Percentiles rank a stretch among this genome's conserved stretches.
phyloP scores from a whole-genome alignment of 805 yeast genomes.

The Nakazawaea holstii region DNA sequence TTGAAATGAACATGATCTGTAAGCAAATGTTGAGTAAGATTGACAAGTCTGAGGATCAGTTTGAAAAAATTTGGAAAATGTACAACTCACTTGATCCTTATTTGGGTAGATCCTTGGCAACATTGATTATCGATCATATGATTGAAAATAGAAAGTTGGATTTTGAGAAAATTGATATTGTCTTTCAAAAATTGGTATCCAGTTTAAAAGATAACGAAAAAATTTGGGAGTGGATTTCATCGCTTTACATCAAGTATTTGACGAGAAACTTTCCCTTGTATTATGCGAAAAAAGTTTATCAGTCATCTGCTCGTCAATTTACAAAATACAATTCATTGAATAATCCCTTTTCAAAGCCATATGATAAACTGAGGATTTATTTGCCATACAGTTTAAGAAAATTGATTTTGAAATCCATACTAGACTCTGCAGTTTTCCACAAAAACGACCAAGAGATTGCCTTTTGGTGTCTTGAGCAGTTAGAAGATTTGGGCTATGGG shows the following conservation, averaged over 20 bases:
- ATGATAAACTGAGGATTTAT: constrained; percentile 18
- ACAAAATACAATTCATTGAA: neutral
- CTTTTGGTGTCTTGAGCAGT: constrained; percentile 7
- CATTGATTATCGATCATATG: constrained; percentile 24
- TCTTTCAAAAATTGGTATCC: constrained; percentile 16
- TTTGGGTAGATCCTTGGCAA: constrained; percentile 21
- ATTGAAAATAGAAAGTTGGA: constrained; percentile 18
- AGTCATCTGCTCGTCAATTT: constrained; percentile 6
- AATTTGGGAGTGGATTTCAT: constrained; percentile 23
- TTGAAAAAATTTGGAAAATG: constrained; percentile 24
- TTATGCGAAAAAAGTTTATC: constrained; percentile 19
- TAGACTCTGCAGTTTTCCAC: constrained; percentile 3
- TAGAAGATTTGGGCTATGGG: constrained; percentile 8
- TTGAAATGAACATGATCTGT: constrained; percentile 26
- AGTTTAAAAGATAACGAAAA: constrained; percentile 13
- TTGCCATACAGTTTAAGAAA: constrained; percentile 11
- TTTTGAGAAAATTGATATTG: constrained; percentile 18
- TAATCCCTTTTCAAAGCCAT: constrained; percentile 25
- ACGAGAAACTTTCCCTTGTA: constrained; percentile 19
- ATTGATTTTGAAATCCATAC: constrained; percentile 7
- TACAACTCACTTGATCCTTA: constrained; percentile 14
- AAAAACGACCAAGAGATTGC: neutral
- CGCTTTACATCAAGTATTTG: constrained; percentile 25
- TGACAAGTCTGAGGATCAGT: constrained; percentile 2
- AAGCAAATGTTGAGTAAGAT: constrained; percentile 17